phyloP scores from a whole-genome alignment of 768 basidiomycete genomes.

The Agrocybe pediades region DNA sequence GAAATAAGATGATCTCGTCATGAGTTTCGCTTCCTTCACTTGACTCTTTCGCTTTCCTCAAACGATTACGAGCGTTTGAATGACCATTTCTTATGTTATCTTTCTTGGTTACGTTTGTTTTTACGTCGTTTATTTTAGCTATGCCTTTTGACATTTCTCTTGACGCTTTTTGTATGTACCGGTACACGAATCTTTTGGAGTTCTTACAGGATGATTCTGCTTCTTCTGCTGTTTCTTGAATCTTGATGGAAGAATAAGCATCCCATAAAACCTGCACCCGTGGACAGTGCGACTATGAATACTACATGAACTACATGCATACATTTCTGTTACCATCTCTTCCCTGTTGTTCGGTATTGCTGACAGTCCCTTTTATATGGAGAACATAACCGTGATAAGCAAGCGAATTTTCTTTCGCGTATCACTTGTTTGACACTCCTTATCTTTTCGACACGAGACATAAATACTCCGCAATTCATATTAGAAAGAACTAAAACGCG shows the following conservation, averaged over 20 bases:
- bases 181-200: background rate
- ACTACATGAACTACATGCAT: too few relatives aligned
- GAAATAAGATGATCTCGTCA: background rate
- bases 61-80: background rate
- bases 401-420: conserved; percentile 5
- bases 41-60: background rate
- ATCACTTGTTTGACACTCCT: conserved; percentile 11
- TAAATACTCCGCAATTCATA: conserved; percentile 5
- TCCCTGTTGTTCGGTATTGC: background rate
- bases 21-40: background rate
- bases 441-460: conserved; percentile 9
- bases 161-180: background rate
- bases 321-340: too few relatives aligned
- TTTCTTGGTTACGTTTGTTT: background rate
- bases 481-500: background rate
- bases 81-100: background rate
- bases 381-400: conserved; percentile 4
- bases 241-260: too few relatives aligned
- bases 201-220: background rate
- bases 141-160: conserved; percentile 1
- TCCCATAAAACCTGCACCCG: too few relatives aligned
- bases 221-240: too few relatives aligned
- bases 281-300: too few relatives aligned
- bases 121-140: conserved; percentile 6
- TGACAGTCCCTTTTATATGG: background rate